A percentile compares a stretch with the other conserved stretches of the same genome.
phyloP scores from a whole-genome alignment of 202 grass and related monocot species.

The Setaria viridis region DNA sequence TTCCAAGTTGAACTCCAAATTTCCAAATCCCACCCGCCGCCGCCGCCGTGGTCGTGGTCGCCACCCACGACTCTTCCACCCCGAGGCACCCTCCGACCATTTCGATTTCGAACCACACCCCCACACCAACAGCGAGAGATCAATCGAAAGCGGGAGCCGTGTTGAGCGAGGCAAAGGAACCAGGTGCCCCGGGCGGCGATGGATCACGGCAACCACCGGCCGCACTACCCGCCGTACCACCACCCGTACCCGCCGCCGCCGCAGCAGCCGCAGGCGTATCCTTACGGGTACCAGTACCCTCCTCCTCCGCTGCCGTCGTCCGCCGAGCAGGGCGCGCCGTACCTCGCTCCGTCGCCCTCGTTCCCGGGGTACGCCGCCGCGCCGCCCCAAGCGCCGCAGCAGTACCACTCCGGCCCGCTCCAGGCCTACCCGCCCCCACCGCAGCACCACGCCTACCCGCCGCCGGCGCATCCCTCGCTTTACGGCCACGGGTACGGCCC shows the following conservation, averaged over 20 bases:
- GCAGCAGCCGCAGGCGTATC: conserved; percentile 32
- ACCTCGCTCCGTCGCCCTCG: conserved; percentile 49
- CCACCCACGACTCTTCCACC: conserved; percentile 45
- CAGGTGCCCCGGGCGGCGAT: conserved; percentile 39
- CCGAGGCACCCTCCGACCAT: neutral
- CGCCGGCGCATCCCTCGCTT: conserved; percentile 27
- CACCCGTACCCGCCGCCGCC: conserved; percentile 41
- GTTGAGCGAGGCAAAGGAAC: neutral
- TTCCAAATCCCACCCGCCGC: neutral
- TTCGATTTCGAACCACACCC: neutral
- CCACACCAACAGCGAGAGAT: neutral
- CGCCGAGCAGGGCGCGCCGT: neutral
- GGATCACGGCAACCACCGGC: conserved; percentile 49
- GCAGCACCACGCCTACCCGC: conserved; percentile 44
- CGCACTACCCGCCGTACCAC: conserved; percentile 41
- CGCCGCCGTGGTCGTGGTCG: conserved; percentile 1
- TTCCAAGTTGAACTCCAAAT: neutral
- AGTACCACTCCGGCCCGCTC: conserved; percentile 55
- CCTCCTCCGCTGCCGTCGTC: conserved; percentile 31
- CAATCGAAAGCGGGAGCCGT: neutral
- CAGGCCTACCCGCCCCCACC: conserved; percentile 48
- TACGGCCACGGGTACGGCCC: conserved; percentile 44
- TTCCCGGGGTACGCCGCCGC: conserved; percentile 50
- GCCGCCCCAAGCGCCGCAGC: conserved; percentile 36
- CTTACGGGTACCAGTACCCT: conserved; percentile 35